Evolutionary conservation across 768 basidiomycete genomes (phyloP), one percentile per base, ranked within the genome.

Genomic region (Coprinellus micaceus): DNA sequence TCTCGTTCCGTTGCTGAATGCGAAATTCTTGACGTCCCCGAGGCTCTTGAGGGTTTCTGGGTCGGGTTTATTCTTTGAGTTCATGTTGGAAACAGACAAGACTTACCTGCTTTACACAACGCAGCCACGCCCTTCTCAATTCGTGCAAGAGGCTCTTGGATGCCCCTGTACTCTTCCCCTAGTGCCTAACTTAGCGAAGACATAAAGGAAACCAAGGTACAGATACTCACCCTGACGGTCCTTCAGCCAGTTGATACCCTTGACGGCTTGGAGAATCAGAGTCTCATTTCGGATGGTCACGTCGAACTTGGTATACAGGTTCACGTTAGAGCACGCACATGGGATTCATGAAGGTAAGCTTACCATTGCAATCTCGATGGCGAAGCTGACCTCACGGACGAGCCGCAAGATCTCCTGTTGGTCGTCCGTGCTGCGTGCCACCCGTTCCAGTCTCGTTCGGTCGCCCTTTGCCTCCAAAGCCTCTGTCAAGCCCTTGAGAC

Each of bases 381-480:
- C 49, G 22, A 51, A 51, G 25, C 29, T 26, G 49, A 51, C 9
- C 30, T 51, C 49, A 3, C 21, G 5, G 19, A 29, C 11, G 4
- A 36, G 19, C 22, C 28, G 25, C 25, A 51, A 4, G 17, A 51
- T 29, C 26, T 51, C 49, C 19, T 29, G 9, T 28, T 28, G 11
- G 12, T 51, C 74, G 54, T 75, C 69, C 51, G 71, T 65, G 49
- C 57, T 46, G 74, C 52, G 52, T 58, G 60, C 65, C 15, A 51
- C 28, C 11, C 49, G 25, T 15, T 13, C n/a, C 3, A 22, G 5
- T 3, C 11, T 29, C 4, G 49, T 25, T 15, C 13, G 15, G 10
- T 7, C n/a, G 5, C 4, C 11, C 30, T 51, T 29, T n/a, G 29
- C 49, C 19, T 30, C 28, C 21, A 49, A 9, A 26, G 25, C 30